Conservation (phyloP, 1,139 yeast genomes). For the Candida neerlandica region DNA sequence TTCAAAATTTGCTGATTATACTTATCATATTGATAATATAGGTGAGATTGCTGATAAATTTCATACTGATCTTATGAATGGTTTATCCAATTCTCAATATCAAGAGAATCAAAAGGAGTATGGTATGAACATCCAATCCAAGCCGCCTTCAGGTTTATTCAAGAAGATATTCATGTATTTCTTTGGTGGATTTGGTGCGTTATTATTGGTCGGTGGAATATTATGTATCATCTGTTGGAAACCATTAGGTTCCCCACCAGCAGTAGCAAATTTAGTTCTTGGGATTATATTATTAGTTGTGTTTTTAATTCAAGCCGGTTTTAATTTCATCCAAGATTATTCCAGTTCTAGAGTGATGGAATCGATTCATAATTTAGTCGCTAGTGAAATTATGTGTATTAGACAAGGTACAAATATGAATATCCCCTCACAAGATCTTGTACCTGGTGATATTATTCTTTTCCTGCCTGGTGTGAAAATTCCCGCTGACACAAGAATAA, state of each 20-base stretch:
- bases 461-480: constrained; percentile 30
- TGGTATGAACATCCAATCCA: constrained; percentile 44
- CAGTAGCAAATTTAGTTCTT: constrained; percentile 46
- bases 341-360: constrained; percentile 53
- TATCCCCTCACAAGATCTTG: constrained; percentile 26
- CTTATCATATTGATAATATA: constrained; percentile 28
- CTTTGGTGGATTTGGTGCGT: constrained; percentile 55
- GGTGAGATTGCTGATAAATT: constrained; percentile 27
- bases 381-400: constrained; percentile 31
- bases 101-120: constrained; percentile 20
- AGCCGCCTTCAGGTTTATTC: constrained; percentile 35
- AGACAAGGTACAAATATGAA: constrained; percentile 23
- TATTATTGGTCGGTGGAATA: constrained; percentile 48
- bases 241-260: constrained; percentile 55
- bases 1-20: constrained; percentile 24
- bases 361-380: constrained; percentile 49
- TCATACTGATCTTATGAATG: constrained; percentile 19
- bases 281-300: constrained; percentile 48
- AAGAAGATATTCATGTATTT: constrained; percentile 40
- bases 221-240: constrained; percentile 51
- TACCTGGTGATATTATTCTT: constrained; percentile 35
- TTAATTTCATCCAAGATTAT: constrained; percentile 54
- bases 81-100: constrained; percentile 22
- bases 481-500: constrained; percentile 36
- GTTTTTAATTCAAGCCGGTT: constrained; percentile 49